phyloP scores from a whole-genome alignment of 176 grass and related monocot genomes.

The Carex myosuroides region DNA sequence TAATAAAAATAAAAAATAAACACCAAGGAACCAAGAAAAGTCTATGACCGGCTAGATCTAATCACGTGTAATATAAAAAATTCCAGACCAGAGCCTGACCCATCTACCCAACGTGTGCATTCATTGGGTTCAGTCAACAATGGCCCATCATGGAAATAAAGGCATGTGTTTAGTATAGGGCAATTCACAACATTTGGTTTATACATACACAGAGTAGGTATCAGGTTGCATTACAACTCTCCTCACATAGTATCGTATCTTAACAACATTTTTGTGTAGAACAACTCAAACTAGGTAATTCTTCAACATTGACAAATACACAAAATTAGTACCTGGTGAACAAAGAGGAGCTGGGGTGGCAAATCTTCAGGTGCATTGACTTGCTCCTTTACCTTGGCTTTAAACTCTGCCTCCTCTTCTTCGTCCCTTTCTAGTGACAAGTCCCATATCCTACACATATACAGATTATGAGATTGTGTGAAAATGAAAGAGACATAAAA shows the following conservation, averaged over 20 bases:
- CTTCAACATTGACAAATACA: background rate
- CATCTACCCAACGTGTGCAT: background rate
- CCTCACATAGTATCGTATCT: background rate
- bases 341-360: constrained; percentile 85
- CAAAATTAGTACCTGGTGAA: constrained; percentile 57
- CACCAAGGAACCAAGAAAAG: background rate
- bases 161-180: background rate
- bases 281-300: background rate
- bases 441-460: constrained; percentile 71
- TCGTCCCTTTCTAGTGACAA: constrained; percentile 72
- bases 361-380: constrained; percentile 71
- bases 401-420: constrained; percentile 94
- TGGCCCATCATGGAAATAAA: background rate
- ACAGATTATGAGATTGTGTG: background rate
- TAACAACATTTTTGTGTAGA: background rate
- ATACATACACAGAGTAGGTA: background rate
- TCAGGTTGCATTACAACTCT: background rate
- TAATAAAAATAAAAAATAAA: background rate
- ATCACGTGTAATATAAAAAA: background rate
- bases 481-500: constrained; percentile 2
- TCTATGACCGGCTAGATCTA: background rate
- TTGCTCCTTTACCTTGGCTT: constrained; percentile 72
- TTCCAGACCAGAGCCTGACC: background rate
- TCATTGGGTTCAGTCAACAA: background rate
- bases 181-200: background rate